Conservation (phyloP, 305 asterid species). For the Fraxinus albicans region DNA sequence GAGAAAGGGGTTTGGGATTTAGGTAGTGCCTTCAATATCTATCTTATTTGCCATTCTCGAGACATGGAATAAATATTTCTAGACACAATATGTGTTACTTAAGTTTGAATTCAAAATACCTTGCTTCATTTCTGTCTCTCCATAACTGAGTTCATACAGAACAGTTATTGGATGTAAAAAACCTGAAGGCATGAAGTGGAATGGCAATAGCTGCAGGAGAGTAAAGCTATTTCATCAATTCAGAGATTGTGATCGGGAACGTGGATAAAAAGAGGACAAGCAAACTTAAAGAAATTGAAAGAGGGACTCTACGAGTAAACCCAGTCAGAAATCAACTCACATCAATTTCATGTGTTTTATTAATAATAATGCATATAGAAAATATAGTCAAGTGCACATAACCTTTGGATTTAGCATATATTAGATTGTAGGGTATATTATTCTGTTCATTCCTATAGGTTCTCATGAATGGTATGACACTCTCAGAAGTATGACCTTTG, state of each 20-base stretch:
- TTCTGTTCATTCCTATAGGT: neutral
- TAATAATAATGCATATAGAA: neutral
- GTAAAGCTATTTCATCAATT: constrained; percentile 25
- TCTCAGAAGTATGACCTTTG: constrained; percentile 42
- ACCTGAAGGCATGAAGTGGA: constrained; percentile 81
- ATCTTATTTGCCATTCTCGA: constrained; percentile 11
- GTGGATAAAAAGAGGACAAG: neutral
- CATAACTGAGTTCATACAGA: constrained; percentile 76
- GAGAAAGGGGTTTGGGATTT: neutral
- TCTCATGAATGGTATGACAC: neutral
- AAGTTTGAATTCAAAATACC: constrained; percentile 43
- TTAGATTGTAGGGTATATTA: neutral
- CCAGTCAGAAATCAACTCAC: constrained; percentile 3
- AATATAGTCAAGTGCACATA: neutral
- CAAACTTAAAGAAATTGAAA: constrained; percentile 2
- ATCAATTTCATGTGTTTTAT: constrained; percentile 2
- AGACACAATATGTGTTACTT: constrained; percentile 1
- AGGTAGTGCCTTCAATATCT: constrained; percentile 3
- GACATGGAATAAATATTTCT: constrained; percentile 9
- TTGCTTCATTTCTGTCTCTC: constrained; percentile 92
- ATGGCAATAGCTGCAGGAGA: constrained; percentile 65
- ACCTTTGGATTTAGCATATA: neutral
- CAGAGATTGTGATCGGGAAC: neutral
- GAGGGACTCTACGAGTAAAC: neutral
- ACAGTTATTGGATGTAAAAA: constrained; percentile 72